Evolutionary conservation across 257 asterid species (phyloP), one percentile per base, ranked within the genome.

Genomic region (Nicotiana tomentosiformis): DNA sequence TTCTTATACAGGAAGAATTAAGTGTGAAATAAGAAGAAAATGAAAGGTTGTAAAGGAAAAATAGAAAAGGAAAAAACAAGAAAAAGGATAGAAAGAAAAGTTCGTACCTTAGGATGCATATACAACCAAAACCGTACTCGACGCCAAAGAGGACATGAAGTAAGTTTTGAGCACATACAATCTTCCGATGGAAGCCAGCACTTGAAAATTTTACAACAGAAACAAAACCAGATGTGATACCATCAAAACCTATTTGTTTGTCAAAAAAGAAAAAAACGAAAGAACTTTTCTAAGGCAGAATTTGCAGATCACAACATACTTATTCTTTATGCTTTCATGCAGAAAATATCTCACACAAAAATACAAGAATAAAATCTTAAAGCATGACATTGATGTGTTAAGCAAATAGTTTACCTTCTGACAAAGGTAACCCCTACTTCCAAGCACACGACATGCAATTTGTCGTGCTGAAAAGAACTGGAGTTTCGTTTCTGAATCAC

Each of bases 391-490:
- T 77, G 60, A 80, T 35, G 23, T 33, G 30, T n/a, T n/a, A 72
- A 67, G 74, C n/a, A 77, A 82, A 18, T 51, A 43, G 77, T 66
- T 61, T 84, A 92, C 99, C 98, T 93, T 96, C 85, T 92, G 98
- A 88, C 99, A 96, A 76, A 96, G 97, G 86, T 96, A 94, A 67
- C 91, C 95, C 88, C 96, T 91, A 83, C 99, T 96, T 86, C 99
- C 98, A 84, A 96, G 98, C 84, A 96, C 57, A 69, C 98, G 93
- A 82, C 99, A 96, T 74, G 99, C 98, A 49, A 94, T 90, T 88
- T 96, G 98, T 62, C 99, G 94, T 82, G 98, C 98, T 62, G 99
- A 91, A 88, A 90, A 96, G 89, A 93, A 93, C 68, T 93, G 98
- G 74, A 92, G 87, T 88, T 96, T 96, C 82, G 91, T 93, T 69